Percentiles rank a stretch among this genome's conserved stretches.
Evolutionary conservation across 2,329 filamentous ascomycete genomes (phyloP).

Genomic region (Nemania abortiva): DNA sequence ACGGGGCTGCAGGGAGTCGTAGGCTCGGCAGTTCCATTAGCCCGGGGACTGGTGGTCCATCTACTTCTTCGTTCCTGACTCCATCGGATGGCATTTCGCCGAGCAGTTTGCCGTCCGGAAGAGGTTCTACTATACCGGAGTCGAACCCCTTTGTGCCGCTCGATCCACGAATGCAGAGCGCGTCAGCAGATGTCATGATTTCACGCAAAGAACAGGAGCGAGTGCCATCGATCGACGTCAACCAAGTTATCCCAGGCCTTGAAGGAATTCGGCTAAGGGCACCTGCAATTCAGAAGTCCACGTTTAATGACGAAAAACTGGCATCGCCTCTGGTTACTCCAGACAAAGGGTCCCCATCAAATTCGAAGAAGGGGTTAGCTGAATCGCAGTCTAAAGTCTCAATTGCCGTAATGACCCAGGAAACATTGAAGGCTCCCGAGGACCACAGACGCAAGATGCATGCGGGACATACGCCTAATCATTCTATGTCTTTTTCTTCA

Average conservation of each 20-base stretch:
- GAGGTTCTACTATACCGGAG: conserved; percentile 52
- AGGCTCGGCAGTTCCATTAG: conserved; percentile 41
- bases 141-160: conserved; percentile 56
- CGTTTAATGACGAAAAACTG: conserved; percentile 58
- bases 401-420: conserved; percentile 59
- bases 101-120: conserved; percentile 40
- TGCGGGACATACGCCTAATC: conserved; percentile 72
- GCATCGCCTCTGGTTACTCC: conserved; percentile 46
- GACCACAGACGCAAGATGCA: conserved; percentile 69
- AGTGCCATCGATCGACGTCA: conserved; percentile 67
- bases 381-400: conserved; percentile 45
- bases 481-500: conserved; percentile 65
- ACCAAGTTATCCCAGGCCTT: conserved; percentile 68
- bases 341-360: conserved; percentile 49
- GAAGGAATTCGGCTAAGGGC: conserved; percentile 70
- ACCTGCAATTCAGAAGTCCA: conserved; percentile 64
- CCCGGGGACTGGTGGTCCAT: conserved; percentile 32
- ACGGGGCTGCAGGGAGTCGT: conserved; percentile 26
- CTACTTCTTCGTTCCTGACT: conserved; percentile 39
- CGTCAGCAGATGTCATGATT: conserved; percentile 47
- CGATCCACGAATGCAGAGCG: conserved; percentile 60
- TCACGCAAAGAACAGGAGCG: conserved; percentile 49
- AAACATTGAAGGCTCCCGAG: conserved; percentile 62
- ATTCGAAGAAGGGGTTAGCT: conserved; percentile 46
- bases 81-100: conserved; percentile 43